Conservation (phyloP, 176 grass and related monocot genomes). For the Coix lacrymajobi region DNA sequence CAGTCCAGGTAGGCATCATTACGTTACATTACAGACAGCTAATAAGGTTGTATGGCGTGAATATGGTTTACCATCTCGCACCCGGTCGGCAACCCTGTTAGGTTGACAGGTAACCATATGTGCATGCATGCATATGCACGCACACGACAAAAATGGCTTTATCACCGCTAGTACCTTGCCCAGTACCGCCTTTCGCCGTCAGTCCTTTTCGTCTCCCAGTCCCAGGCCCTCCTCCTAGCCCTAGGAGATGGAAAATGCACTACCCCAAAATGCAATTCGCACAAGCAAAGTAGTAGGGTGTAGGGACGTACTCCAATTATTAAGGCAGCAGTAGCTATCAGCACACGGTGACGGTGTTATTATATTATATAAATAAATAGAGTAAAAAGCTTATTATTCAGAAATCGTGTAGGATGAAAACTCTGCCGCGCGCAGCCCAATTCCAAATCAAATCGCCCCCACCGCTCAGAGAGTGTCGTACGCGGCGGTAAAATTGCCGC, state of each 20-base stretch:
- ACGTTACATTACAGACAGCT: constrained; percentile 3
- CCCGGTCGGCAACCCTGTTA: background rate
- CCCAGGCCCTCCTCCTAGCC: background rate
- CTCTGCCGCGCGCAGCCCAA: background rate
- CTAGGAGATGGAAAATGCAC: background rate
- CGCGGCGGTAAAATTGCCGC: background rate
- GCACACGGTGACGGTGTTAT: no score
- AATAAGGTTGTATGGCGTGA: background rate
- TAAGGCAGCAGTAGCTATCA: no score
- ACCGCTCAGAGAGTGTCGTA: no score
- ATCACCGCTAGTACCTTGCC: background rate
- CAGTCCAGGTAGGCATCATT: constrained; percentile 34
- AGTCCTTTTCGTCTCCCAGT: background rate
- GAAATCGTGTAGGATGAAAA: background rate
- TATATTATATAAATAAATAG: no score
- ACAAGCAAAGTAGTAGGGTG: no score
- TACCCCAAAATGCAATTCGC: no score
- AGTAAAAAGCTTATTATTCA: no score
- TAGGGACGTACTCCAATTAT: no score
- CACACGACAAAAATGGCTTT: background rate
- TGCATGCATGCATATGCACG: background rate
- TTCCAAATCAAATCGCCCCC: background rate
- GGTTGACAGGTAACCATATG: background rate
- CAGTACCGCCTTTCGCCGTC: background rate
- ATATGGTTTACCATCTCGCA: background rate